A percentile compares a stretch with the other conserved stretches of the same genome.
Conservation (phyloP, 1,139 yeast genomes). For the Debaryomyces sp. region DNA sequence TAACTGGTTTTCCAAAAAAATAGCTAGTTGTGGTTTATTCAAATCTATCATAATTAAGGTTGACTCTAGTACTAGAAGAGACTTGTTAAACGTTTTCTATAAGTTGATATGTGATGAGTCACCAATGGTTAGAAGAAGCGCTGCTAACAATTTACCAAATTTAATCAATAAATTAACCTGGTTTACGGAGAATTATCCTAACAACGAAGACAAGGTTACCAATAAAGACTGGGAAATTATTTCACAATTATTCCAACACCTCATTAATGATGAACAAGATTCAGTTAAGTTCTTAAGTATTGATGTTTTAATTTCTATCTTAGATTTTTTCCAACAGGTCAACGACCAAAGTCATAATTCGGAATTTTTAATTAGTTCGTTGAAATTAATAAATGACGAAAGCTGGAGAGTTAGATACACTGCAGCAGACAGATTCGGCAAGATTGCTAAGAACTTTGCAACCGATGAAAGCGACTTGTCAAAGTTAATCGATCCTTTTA, state of each 20-base stretch:
- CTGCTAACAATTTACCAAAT: conserved; percentile 80
- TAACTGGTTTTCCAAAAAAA: conserved; percentile 93
- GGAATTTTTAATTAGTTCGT: conserved; percentile 57
- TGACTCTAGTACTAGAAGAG: conserved; percentile 54
- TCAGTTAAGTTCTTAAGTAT: conserved; percentile 90
- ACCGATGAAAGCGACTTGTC: conserved; percentile 52
- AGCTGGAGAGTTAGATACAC: conserved; percentile 98
- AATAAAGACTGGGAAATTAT: conserved; percentile 72
- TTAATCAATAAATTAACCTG: conserved; percentile 62
- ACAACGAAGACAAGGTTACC: conserved; percentile 27
- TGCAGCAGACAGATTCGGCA: conserved; percentile 90
- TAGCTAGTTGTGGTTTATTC: conserved; percentile 90
- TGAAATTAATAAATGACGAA: conserved; percentile 79
- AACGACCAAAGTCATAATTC: conserved; percentile 60
- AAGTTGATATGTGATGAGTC: conserved; percentile 86
- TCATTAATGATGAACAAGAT: conserved; percentile 89
- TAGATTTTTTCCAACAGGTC: conserved; percentile 62
- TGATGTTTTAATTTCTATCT: conserved; percentile 77
- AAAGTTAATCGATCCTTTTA: conserved; percentile 69
- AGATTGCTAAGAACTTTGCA: conserved; percentile 68
- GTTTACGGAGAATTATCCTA: conserved; percentile 28
- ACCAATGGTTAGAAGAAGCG: conserved; percentile 97
- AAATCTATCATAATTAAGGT: conserved; percentile 70
- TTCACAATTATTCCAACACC: conserved; percentile 77
- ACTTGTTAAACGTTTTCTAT: conserved; percentile 66